phyloP scores from a whole-genome alignment of 805 yeast species.

The Priceomyces haplophilus region DNA sequence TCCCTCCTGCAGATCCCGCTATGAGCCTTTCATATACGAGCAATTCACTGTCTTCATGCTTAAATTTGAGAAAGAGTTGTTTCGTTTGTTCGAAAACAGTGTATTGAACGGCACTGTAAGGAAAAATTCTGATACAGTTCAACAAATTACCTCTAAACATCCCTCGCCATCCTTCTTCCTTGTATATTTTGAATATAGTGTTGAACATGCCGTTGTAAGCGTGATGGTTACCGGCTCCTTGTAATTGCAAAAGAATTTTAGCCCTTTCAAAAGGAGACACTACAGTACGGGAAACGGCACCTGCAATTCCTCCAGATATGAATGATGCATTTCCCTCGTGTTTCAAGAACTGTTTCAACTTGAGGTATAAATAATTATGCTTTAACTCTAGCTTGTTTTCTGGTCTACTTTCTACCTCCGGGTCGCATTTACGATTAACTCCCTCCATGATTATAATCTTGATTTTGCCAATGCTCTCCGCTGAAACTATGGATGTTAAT shows the following conservation, averaged over 20 bases:
- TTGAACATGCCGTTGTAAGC: conserved; percentile 66
- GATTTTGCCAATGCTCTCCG: neutral
- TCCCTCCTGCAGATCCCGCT: conserved; percentile 82
- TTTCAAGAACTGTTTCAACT: conserved; percentile 26
- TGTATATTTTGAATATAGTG: conserved; percentile 75
- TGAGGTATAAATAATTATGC: neutral
- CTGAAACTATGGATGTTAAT: neutral
- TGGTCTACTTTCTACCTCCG: neutral
- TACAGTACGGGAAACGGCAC: conserved; percentile 81
- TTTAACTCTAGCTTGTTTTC: neutral
- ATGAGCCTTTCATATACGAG: conserved; percentile 57
- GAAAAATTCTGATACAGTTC: conserved; percentile 86
- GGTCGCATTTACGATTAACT: conserved; percentile 2
- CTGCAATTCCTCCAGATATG: conserved; percentile 71
- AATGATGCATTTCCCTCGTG: conserved; percentile 60
- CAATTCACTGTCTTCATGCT: conserved; percentile 27
- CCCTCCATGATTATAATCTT: conserved; percentile 1
- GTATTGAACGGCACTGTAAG: conserved; percentile 93
- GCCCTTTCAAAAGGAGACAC: conserved; percentile 96
- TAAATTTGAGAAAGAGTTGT: conserved; percentile 25
- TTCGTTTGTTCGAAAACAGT: conserved; percentile 72
- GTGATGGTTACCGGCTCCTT: conserved; percentile 55
- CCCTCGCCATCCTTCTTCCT: conserved; percentile 90
- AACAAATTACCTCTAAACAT: conserved; percentile 86
- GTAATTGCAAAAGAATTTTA: conserved; percentile 86